Conservation (phyloP, 2,329 filamentous ascomycete species). For the Allantophomopsis lycopodina region DNA sequence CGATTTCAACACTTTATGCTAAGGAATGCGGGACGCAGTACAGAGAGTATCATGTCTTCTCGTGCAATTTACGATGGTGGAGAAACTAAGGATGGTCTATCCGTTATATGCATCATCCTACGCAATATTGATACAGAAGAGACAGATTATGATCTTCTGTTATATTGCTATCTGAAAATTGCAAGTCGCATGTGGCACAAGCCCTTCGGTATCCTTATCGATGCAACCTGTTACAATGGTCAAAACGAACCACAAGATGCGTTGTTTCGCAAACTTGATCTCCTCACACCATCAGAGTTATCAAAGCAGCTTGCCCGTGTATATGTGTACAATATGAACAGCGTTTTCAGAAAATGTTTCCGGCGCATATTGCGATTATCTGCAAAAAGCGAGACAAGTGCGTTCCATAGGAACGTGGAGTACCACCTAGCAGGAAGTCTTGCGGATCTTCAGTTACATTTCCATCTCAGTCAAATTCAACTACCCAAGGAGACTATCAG, state of each 20-base stretch:
- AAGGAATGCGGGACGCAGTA: slow-evolving; percentile 50
- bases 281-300: slow-evolving; percentile 47
- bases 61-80: slow-evolving; percentile 58
- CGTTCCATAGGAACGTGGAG: slow-evolving; percentile 51
- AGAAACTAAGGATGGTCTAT: slow-evolving; percentile 57
- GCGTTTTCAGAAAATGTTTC: slow-evolving; percentile 53
- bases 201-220: slow-evolving; percentile 53
- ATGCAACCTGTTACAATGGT: slow-evolving; percentile 58
- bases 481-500: slow-evolving; percentile 58
- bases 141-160: slow-evolving; percentile 49
- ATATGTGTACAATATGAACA: slow-evolving; percentile 65
- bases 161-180: slow-evolving; percentile 60
- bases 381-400: slow-evolving; percentile 42
- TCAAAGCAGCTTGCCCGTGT: slow-evolving; percentile 43
- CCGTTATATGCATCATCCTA: slow-evolving; percentile 56
- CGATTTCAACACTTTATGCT: slow-evolving; percentile 63
- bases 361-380: slow-evolving; percentile 47
- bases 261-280: slow-evolving; percentile 47
- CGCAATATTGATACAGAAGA: slow-evolving; percentile 52
- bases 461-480: slow-evolving; percentile 51
- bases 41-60: slow-evolving; percentile 49
- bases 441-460: slow-evolving; percentile 51
- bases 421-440: slow-evolving; percentile 53
- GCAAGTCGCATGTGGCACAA: slow-evolving; percentile 58
- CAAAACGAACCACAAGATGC: slow-evolving; percentile 52